Percentiles rank a stretch among this genome's conserved stretches.
Evolutionary conservation across 768 basidiomycete species (phyloP).

Genomic region (Phlegmacium glaucopus): DNA sequence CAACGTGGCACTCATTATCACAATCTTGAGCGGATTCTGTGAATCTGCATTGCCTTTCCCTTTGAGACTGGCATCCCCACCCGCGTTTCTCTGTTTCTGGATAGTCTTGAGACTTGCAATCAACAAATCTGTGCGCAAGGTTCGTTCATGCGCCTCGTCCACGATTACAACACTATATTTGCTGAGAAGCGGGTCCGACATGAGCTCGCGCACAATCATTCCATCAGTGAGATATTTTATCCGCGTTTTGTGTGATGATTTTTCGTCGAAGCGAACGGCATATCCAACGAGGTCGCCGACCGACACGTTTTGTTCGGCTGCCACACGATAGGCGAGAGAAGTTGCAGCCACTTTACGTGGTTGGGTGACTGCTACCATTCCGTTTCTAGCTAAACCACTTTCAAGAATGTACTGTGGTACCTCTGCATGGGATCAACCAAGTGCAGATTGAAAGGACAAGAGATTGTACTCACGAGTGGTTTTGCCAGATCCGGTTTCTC

Average conservation of each 20-base stretch:
- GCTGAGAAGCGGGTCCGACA: slow-evolving; percentile 72
- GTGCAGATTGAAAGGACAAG: not conserved
- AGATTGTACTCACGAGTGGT: slow-evolving; percentile 81
- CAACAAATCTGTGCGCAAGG: slow-evolving; percentile 90
- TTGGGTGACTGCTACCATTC: slow-evolving; percentile 90
- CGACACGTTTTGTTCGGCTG: slow-evolving; percentile 70
- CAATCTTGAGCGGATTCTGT: slow-evolving; percentile 76
- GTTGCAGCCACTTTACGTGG: slow-evolving; percentile 95
- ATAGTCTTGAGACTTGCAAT: slow-evolving; percentile 88
- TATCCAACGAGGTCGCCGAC: slow-evolving; percentile 88
- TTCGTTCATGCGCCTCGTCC: slow-evolving; percentile 97
- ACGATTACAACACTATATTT: slow-evolving; percentile 87
- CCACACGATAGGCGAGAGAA: slow-evolving; percentile 88
- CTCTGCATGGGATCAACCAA: slow-evolving; percentile 48
- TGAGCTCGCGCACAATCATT: slow-evolving; percentile 92
- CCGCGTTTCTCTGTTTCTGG: slow-evolving; percentile 55
- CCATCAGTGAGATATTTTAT: slow-evolving; percentile 98
- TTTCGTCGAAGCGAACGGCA: slow-evolving; percentile 93
- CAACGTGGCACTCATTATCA: slow-evolving; percentile 97
- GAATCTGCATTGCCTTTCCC: slow-evolving; percentile 42
- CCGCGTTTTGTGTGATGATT: slow-evolving; percentile 62
- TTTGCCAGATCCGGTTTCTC: slow-evolving; percentile 98
- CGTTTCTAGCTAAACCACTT: slow-evolving; percentile 64
- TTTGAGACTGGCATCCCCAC: slow-evolving; percentile 25
- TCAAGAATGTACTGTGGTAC: slow-evolving; percentile 95